Evolutionary conservation across 106 monocot genomes (phyloP).

Genomic region (Allium fistulosum): DNA sequence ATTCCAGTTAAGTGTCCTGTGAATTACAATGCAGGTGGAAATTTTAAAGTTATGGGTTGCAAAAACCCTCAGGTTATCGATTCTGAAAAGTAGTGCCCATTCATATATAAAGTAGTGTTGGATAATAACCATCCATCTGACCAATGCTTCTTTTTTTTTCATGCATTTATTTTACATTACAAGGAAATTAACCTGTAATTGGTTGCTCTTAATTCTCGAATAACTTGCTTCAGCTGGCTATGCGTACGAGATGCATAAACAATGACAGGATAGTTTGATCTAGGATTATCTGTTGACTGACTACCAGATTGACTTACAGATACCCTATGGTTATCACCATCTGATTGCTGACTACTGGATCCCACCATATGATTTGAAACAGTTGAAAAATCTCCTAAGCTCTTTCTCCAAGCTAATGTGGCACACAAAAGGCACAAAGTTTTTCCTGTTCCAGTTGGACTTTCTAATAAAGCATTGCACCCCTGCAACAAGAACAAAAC

Average conservation of each 20-base stretch:
- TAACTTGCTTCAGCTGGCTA: constrained; percentile 93
- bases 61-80: neutral
- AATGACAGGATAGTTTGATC: constrained; percentile 54
- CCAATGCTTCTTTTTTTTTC: too few species aligned
- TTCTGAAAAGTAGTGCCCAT: neutral
- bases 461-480: constrained; percentile 86
- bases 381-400: constrained; percentile 46
- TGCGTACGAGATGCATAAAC: constrained; percentile 93
- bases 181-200: constrained; percentile 61
- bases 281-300: constrained; percentile 25
- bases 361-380: constrained; percentile 10
- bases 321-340: neutral
- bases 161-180: too few species aligned
- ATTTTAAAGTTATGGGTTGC: too few species aligned
- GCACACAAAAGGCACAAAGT: constrained; percentile 87
- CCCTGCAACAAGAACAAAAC: constrained; percentile 23
- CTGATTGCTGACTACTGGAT: constrained; percentile 20
- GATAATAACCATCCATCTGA: too few species aligned
- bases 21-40: too few species aligned
- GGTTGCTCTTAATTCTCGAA: constrained; percentile 65
- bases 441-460: constrained; percentile 95
- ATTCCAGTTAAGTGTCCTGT: too few species aligned
- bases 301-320: constrained; percentile 30
- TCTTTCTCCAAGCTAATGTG: constrained; percentile 86
- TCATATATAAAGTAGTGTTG: too few species aligned